Evolutionary conservation across 805 yeast genomes (phyloP).

Genomic region (Clavispora santaluciae): DNA sequence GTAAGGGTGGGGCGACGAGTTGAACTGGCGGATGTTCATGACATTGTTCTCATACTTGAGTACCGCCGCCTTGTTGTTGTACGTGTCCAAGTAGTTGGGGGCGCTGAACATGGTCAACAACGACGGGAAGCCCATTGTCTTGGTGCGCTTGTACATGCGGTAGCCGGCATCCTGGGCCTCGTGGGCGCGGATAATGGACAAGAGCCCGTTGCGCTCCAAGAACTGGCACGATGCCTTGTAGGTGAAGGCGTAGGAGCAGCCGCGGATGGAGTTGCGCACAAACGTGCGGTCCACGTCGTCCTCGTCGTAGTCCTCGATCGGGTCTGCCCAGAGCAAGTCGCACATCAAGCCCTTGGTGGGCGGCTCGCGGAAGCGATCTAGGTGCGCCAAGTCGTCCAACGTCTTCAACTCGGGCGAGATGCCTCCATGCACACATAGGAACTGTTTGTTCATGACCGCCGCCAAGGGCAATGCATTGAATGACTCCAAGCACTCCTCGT

Average conservation of each 20-base stretch:
- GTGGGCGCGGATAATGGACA: slow-evolving; percentile 90
- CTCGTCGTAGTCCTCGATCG: slow-evolving; percentile 80
- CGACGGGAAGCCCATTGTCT: slow-evolving; percentile 82
- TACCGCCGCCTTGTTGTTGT: slow-evolving; percentile 93
- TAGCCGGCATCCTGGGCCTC: slow-evolving; percentile 98
- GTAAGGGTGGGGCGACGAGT: slow-evolving; percentile 90
- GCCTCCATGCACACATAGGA: slow-evolving; percentile 96
- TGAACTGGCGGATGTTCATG: slow-evolving; percentile 93
- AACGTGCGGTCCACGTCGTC: slow-evolving; percentile 43
- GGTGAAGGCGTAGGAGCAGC: slow-evolving; percentile 88
- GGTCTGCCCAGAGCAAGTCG: slow-evolving; percentile 95
- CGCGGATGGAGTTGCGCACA: slow-evolving; percentile 70
- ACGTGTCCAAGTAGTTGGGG: slow-evolving; percentile 88
- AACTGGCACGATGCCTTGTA: slow-evolving; percentile 79
- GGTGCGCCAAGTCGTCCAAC: slow-evolving; percentile 59
- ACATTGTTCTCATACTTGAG: slow-evolving; percentile 86
- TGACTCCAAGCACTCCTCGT: slow-evolving; percentile 68
- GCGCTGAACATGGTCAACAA: slow-evolving; percentile 90
- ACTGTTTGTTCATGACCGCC: slow-evolving; percentile 89
- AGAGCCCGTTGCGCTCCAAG: slow-evolving; percentile 67
- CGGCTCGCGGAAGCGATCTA: slow-evolving; percentile 85
- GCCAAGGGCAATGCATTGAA: slow-evolving; percentile 88
- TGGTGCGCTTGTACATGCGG: slow-evolving; percentile 85
- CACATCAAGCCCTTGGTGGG: slow-evolving; percentile 94
- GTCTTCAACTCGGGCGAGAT: slow-evolving; percentile 77